A percentile compares a stretch with the other conserved stretches of the same genome.
These are phyloP conservation scores for Peronospora destructor DNA, from an alignment of 352 stramenopile species.

Conservation along the genomic window DNA sequence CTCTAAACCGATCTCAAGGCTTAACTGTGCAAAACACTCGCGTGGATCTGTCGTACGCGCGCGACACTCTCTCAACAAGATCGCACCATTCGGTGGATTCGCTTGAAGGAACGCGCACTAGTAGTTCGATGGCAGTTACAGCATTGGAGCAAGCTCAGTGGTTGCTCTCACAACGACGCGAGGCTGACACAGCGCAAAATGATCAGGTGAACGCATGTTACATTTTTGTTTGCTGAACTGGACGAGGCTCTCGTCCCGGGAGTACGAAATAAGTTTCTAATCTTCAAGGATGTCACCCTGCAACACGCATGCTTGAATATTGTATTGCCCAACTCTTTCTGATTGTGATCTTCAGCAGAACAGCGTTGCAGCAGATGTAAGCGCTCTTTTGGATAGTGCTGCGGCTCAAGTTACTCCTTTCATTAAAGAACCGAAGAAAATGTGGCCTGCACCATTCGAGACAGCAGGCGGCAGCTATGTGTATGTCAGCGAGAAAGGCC, in stretches of 20 bases:
- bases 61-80: conserved; percentile 33
- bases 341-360: conserved; percentile 21
- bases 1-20: conserved; percentile 25
- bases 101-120: conserved; percentile 8
- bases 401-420: conserved; percentile 49
- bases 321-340: conserved; percentile 7
- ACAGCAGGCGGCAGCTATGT: conserved; percentile 70
- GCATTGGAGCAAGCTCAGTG: conserved; percentile 79
- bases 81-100: conserved; percentile 9
- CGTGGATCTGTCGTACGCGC: conserved; percentile 56
- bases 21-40: conserved; percentile 33
- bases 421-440: conserved; percentile 68
- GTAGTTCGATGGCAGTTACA: conserved; percentile 48
- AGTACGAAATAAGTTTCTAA: conserved; percentile 28
- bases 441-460: conserved; percentile 73
- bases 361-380: conserved; percentile 46
- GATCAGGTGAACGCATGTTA: conserved; percentile 39
- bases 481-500: conserved; percentile 50
- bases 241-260: conserved; percentile 9
- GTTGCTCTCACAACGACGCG: conserved; percentile 57
- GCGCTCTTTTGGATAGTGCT: conserved; percentile 47
- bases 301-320: conserved; percentile 10
- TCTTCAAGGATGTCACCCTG: conserved; percentile 24
- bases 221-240: conserved; percentile 33
- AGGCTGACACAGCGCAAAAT: conserved; percentile 24